Evolutionary conservation across 148 eudicot species (phyloP).

Genomic region (Chenopodium formosanum): DNA sequence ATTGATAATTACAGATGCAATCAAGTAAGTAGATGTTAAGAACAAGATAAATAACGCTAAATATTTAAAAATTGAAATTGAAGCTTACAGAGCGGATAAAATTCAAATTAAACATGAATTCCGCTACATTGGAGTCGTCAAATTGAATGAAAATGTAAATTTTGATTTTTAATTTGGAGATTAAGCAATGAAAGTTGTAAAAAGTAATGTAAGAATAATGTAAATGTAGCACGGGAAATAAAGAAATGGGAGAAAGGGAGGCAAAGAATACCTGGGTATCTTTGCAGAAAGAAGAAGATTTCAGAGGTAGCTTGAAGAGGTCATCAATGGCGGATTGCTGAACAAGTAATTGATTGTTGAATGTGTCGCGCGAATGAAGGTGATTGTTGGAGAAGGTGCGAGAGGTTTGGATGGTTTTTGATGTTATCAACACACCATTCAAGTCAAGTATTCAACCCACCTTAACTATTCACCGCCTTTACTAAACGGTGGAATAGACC

Average conservation of each 20-base stretch:
- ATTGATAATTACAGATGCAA: no score
- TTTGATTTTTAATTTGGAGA: no score
- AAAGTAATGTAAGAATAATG: background rate
- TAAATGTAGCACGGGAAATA: background rate
- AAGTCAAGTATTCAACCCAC: no score
- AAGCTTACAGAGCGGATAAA: background rate
- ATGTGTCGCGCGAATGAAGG: background rate
- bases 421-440: no score
- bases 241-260: background rate
- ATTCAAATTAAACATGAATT: slow-evolving; percentile 11
- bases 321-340: slow-evolving; percentile 21
- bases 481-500: no score
- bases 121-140: background rate
- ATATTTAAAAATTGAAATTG: background rate
- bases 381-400: background rate
- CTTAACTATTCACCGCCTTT: no score
- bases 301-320: slow-evolving; percentile 1
- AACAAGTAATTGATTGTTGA: background rate
- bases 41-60: background rate
- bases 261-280: slow-evolving; percentile 24
- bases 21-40: no score
- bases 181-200: background rate
- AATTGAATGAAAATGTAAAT: background rate
- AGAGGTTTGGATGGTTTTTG: background rate
- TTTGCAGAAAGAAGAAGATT: background rate